phyloP scores from a whole-genome alignment of 2,329 filamentous ascomycete genomes.

The Aureobasidium lini region DNA sequence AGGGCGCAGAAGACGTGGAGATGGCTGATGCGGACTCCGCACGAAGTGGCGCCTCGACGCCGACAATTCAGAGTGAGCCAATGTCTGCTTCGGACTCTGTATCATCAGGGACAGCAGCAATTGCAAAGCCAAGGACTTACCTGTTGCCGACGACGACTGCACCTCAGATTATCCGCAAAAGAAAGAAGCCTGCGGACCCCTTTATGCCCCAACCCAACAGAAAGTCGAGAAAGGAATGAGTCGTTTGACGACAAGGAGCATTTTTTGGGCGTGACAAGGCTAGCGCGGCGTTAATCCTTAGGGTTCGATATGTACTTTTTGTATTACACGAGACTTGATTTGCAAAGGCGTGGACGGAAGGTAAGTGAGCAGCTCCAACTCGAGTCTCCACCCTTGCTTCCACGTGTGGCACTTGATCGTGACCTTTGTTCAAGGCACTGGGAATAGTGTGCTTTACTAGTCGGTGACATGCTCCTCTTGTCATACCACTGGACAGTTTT shows the following conservation, averaged over 20 bases:
- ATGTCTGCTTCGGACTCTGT: not conserved
- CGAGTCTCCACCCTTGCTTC: constrained; percentile 4
- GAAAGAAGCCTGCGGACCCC: constrained; percentile 20
- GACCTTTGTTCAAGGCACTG: constrained; percentile 10
- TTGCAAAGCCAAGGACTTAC: constrained; percentile 1
- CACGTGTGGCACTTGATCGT: constrained; percentile 8
- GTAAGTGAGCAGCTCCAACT: constrained; percentile 11
- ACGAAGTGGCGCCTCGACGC: constrained; percentile 13
- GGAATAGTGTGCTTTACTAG: not conserved
- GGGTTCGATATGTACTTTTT: not conserved
- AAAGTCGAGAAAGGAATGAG: constrained; percentile 3
- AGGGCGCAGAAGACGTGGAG: constrained; percentile 22
- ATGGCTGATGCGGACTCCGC: constrained; percentile 23
- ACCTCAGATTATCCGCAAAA: constrained; percentile 17
- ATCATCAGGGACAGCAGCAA: not conserved
- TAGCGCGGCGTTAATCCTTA: not conserved
- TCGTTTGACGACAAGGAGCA: not conserved
- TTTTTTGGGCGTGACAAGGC: constrained; percentile 1
- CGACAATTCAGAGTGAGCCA: not conserved
- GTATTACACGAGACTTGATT: not conserved
- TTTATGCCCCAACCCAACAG: constrained; percentile 22
- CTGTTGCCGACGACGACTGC: not conserved
- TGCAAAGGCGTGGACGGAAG: constrained; percentile 3
- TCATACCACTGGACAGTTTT: not conserved
- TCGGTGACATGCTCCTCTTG: not conserved